These are phyloP conservation scores for Nannochloropsis salina DNA, from an alignment of 108 stramenopile genomes.

Conservation along the genomic window DNA sequence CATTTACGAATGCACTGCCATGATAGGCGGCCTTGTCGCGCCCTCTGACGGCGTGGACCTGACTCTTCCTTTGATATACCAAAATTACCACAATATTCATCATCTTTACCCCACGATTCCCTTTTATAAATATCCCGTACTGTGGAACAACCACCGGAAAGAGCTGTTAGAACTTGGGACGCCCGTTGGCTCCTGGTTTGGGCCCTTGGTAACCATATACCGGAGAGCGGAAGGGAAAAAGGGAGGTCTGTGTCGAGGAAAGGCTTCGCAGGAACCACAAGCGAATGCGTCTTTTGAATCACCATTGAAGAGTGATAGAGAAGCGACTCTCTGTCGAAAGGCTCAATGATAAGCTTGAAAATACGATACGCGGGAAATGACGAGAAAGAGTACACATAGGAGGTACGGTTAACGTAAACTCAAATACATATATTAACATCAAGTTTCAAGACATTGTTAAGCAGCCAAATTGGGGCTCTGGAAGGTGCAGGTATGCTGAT, in stretches of 20 bases:
- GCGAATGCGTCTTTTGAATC: too few relatives aligned
- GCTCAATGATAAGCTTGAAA: too few relatives aligned
- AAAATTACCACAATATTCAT: constrained; percentile 29
- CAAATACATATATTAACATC: too few relatives aligned
- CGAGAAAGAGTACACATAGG: too few relatives aligned
- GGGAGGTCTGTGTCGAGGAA: not conserved
- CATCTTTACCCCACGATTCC: constrained; percentile 51
- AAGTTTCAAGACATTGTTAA: too few relatives aligned
- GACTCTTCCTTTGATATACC: not conserved
- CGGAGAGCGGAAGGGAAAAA: not conserved
- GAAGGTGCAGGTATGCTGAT: too few relatives aligned
- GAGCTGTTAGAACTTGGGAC: not conserved
- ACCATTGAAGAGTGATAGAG: too few relatives aligned
- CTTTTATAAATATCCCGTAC: constrained; percentile 39
- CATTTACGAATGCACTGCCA: constrained; percentile 8
- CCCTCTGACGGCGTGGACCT: not conserved
- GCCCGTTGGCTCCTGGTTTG: not conserved
- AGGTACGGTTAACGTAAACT: too few relatives aligned
- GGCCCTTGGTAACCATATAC: not conserved
- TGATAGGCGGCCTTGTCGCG: not conserved
- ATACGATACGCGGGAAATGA: too few relatives aligned
- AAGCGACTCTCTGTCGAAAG: too few relatives aligned
- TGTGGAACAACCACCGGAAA: constrained; percentile 21
- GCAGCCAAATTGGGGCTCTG: too few relatives aligned
- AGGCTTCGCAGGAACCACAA: too few relatives aligned